phyloP scores from a whole-genome alignment of 2,329 filamentous ascomycete genomes.

The Cytospora schulzeri region DNA sequence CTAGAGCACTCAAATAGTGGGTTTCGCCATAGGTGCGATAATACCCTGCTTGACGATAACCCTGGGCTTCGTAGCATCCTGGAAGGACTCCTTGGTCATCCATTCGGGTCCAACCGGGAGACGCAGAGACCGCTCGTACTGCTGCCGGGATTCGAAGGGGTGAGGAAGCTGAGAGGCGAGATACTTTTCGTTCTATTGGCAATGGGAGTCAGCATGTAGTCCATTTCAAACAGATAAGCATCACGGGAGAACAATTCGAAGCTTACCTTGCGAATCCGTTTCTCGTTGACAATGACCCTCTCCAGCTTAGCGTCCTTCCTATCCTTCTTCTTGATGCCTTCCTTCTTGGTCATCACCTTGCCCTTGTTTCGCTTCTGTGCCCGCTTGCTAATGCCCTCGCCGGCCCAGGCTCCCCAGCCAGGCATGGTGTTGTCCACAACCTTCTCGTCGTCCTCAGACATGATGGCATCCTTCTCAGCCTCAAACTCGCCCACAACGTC shows the following conservation, averaged over 20 bases:
- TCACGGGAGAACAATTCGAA: background rate
- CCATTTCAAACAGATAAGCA: background rate
- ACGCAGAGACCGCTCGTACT: constrained; percentile 87
- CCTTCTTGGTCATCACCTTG: constrained; percentile 63
- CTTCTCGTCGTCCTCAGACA: constrained; percentile 80
- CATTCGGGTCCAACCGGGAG: constrained; percentile 92
- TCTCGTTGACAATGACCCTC: constrained; percentile 90
- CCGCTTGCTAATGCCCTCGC: constrained; percentile 75
- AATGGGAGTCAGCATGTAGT: background rate
- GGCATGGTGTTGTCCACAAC: constrained; percentile 82
- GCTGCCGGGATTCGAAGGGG: constrained; percentile 81
- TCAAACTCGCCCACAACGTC: constrained; percentile 82
- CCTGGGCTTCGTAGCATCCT: constrained; percentile 84
- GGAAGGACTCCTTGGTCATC: constrained; percentile 94
- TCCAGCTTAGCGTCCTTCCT: constrained; percentile 82
- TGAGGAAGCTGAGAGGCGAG: constrained; percentile 82
- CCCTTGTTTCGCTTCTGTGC: constrained; percentile 65
- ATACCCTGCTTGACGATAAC: constrained; percentile 89
- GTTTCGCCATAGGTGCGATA: constrained; percentile 84
- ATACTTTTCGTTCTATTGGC: constrained; percentile 75
- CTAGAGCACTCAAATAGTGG: constrained; percentile 44
- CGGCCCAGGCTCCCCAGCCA: constrained; percentile 93
- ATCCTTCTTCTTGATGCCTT: constrained; percentile 72
- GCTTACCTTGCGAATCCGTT: constrained; percentile 79
- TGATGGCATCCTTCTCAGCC: constrained; percentile 72